Conservation (phyloP, 139 green algal species). For the Micromonas commoda region DNA sequence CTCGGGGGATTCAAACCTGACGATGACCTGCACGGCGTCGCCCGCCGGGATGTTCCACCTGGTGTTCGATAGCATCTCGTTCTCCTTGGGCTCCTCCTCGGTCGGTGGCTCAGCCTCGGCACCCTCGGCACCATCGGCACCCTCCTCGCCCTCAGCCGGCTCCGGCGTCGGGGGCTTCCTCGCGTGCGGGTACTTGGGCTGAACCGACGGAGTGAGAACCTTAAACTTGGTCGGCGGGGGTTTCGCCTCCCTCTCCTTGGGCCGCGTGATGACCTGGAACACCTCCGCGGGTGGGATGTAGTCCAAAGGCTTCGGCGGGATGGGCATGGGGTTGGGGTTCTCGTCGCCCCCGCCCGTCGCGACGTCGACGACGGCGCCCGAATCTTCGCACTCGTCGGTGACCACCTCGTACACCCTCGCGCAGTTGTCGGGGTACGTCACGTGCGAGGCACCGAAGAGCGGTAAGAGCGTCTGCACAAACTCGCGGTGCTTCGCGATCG, state of each 20-base stretch:
- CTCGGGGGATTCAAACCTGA: constrained; percentile 49
- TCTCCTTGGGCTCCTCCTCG: constrained; percentile 28
- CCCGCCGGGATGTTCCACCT: constrained; percentile 57
- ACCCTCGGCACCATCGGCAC: not conserved
- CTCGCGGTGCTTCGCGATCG: not conserved
- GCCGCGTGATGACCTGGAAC: not conserved
- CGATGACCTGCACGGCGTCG: constrained; percentile 43
- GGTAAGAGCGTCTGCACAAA: not conserved
- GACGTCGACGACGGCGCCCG: not conserved
- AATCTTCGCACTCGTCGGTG: not conserved
- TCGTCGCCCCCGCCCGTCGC: not conserved
- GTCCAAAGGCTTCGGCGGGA: not conserved
- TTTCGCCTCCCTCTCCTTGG: constrained; percentile 26
- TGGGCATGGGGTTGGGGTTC: no score
- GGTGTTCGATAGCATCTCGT: constrained; percentile 22
- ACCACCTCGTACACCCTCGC: constrained; percentile 11
- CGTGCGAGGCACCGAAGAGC: not conserved
- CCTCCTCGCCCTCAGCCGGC: constrained; percentile 11
- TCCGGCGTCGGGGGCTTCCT: constrained; percentile 26
- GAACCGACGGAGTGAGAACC: constrained; percentile 28
- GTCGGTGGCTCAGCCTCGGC: constrained; percentile 8
- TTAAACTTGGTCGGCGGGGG: constrained; percentile 46
- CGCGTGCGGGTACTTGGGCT: not conserved
- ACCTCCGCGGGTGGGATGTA: not conserved
- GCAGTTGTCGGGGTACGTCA: not conserved